Conservation (phyloP, 345 rosid genomes). For the Salix suchowensis region DNA sequence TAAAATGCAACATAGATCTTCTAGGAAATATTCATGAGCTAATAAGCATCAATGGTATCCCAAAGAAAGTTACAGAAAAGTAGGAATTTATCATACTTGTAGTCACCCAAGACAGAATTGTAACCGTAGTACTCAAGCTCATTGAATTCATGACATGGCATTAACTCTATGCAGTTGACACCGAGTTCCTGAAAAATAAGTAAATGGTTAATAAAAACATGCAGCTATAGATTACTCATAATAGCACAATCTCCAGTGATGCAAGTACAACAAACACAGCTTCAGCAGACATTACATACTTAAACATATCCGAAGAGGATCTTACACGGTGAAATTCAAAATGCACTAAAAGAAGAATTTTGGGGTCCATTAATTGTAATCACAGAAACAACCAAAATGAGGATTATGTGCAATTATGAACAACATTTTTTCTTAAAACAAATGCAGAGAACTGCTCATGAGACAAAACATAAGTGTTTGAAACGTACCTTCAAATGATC, state of each 20-base stretch:
- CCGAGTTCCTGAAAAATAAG: constrained; percentile 79
- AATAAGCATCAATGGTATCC: constrained; percentile 5
- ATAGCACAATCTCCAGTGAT: neutral
- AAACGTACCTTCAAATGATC: constrained; percentile 79
- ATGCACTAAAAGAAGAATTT: neutral
- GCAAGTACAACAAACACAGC: neutral
- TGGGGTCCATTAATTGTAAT: neutral
- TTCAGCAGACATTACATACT: neutral
- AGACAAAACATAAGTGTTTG: neutral
- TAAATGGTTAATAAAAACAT: constrained; percentile 15
- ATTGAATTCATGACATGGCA: constrained; percentile 98
- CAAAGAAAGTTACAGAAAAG: constrained; percentile 6
- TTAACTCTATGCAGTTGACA: constrained; percentile 84
- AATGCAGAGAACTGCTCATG: neutral
- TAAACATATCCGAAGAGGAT: neutral
- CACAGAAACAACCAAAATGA: neutral
- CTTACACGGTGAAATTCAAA: neutral
- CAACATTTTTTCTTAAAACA: neutral
- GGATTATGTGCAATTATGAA: neutral
- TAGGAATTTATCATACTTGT: constrained; percentile 50
- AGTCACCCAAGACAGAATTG: constrained; percentile 72
- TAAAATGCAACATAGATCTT: neutral
- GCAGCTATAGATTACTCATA: neutral
- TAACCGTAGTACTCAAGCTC: constrained; percentile 89
- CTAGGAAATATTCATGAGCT: constrained; percentile 1